Evolutionary conservation across 2,329 filamentous ascomycete species (phyloP).

Genomic region (Aspergillus alliaceus): DNA sequence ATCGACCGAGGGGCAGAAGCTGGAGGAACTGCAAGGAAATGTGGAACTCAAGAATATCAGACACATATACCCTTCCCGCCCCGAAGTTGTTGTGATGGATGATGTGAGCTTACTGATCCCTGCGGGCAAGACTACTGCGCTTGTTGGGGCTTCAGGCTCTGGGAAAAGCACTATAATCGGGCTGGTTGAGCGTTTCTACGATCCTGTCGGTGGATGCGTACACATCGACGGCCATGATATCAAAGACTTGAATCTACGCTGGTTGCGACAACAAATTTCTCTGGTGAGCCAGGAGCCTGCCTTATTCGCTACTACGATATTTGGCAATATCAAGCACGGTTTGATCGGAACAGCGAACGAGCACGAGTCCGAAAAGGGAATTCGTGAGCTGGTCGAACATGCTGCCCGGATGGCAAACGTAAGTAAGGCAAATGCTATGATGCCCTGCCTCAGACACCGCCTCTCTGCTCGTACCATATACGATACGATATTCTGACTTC

Average conservation of each 20-base stretch:
- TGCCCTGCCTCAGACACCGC: background rate
- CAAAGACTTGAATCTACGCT: conserved; percentile 61
- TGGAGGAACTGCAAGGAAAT: background rate
- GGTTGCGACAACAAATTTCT: conserved; percentile 55
- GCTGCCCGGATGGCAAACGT: conserved; percentile 40
- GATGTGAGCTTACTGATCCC: background rate
- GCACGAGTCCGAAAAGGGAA: background rate
- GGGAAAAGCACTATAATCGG: conserved; percentile 86
- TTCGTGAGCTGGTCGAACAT: conserved; percentile 7
- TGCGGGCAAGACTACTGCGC: conserved; percentile 73
- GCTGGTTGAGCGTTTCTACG: conserved; percentile 80
- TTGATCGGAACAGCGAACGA: conserved; percentile 56
- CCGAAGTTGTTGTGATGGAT: background rate
- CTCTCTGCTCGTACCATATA: background rate
- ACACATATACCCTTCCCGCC: background rate
- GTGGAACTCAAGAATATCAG: background rate
- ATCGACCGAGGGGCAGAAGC: conserved; percentile 7
- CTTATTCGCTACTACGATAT: conserved; percentile 79
- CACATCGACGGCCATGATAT: conserved; percentile 76
- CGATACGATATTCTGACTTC: background rate
- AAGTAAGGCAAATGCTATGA: background rate
- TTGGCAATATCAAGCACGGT: conserved; percentile 67
- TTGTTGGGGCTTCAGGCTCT: conserved; percentile 81
- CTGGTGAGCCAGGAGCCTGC: conserved; percentile 84
- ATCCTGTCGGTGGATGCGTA: conserved; percentile 69